Percentiles rank a stretch among this genome's conserved stretches.
Conservation (phyloP, 2,329 filamentous ascomycete species). For the Aspergillus bombycis region DNA sequence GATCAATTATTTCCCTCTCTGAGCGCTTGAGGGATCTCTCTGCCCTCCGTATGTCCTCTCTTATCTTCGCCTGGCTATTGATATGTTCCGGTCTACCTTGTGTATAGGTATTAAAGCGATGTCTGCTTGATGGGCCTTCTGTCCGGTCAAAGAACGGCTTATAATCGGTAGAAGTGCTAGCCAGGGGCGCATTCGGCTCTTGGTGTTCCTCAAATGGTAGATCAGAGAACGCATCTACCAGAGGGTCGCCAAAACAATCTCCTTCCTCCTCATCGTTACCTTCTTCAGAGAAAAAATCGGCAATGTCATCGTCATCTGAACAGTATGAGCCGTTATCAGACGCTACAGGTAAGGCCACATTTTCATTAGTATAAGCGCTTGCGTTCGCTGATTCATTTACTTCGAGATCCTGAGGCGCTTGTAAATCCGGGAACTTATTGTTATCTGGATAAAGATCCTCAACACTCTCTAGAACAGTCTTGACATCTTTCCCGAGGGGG, state of each 20-base stretch:
- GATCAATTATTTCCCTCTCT: background rate
- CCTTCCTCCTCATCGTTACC: slow-evolving; percentile 19
- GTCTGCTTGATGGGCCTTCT: background rate
- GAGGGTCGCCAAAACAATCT: slow-evolving; percentile 14
- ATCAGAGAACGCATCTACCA: slow-evolving; percentile 30
- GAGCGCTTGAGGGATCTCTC: background rate
- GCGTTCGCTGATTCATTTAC: slow-evolving; percentile 16
- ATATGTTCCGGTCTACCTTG: background rate
- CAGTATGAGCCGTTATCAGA: slow-evolving; percentile 44
- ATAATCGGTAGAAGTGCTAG: background rate
- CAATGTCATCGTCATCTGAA: slow-evolving; percentile 47
- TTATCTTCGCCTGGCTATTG: background rate
- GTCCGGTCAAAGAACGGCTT: background rate
- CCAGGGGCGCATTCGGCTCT: background rate
- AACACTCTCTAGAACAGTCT: slow-evolving; percentile 79
- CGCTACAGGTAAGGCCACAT: slow-evolving; percentile 55
- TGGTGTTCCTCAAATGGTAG: slow-evolving; percentile 21
- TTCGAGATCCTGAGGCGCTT: slow-evolving; percentile 19
- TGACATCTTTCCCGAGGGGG: slow-evolving; percentile 63
- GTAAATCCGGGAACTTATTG: slow-evolving; percentile 42
- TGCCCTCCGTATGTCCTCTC: background rate
- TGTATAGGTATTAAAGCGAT: background rate
- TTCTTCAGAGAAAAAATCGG: slow-evolving; percentile 26
- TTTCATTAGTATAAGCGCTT: slow-evolving; percentile 66
- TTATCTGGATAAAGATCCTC: slow-evolving; percentile 81